phyloP scores from a whole-genome alignment of 495 filamentous ascomycete genomes.

The Jackrogersella multiformis region DNA sequence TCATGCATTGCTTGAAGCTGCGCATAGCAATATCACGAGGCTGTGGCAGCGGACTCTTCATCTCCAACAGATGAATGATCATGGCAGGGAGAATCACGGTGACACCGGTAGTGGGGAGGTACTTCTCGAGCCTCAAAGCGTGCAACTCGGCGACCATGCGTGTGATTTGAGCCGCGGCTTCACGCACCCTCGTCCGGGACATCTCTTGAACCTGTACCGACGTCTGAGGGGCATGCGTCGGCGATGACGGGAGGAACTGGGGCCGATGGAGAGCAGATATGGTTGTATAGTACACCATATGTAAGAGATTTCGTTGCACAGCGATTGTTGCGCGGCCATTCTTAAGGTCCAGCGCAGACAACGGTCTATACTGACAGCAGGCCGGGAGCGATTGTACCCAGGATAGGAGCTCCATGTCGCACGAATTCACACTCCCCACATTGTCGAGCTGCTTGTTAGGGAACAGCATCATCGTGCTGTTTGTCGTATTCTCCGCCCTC shows the following conservation, averaged over 20 bases:
- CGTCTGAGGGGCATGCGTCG: conserved; percentile 63
- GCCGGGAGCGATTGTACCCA: conserved; percentile 76
- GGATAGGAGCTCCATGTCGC: conserved; percentile 75
- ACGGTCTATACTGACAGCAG: conserved; percentile 67
- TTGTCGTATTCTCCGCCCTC: conserved; percentile 70
- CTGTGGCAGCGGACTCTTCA: conserved; percentile 77
- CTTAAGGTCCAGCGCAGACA: conserved; percentile 57
- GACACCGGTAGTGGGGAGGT: conserved; percentile 85
- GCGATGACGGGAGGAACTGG: conserved; percentile 80
- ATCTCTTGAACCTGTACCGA: conserved; percentile 73
- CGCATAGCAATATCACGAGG: conserved; percentile 73
- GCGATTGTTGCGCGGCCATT: conserved; percentile 61
- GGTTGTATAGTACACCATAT: conserved; percentile 90
- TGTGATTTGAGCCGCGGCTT: conserved; percentile 82
- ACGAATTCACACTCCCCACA: conserved; percentile 73
- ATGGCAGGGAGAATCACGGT: conserved; percentile 89
- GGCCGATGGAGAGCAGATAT: conserved; percentile 88
- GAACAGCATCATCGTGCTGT: conserved; percentile 88
- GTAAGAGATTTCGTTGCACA: conserved; percentile 78
- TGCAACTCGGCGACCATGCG: conserved; percentile 78
- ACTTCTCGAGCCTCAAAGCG: conserved; percentile 72
- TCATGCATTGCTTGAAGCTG: conserved; percentile 87
- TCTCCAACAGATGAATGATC: conserved; percentile 89
- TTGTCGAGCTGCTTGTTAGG: conserved; percentile 85
- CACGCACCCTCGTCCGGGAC: conserved; percentile 79